A percentile compares a stretch with the other conserved stretches of the same genome.
Evolutionary conservation across 352 stramenopile genomes (phyloP).

Genomic region (Sclerospora graminicola): DNA sequence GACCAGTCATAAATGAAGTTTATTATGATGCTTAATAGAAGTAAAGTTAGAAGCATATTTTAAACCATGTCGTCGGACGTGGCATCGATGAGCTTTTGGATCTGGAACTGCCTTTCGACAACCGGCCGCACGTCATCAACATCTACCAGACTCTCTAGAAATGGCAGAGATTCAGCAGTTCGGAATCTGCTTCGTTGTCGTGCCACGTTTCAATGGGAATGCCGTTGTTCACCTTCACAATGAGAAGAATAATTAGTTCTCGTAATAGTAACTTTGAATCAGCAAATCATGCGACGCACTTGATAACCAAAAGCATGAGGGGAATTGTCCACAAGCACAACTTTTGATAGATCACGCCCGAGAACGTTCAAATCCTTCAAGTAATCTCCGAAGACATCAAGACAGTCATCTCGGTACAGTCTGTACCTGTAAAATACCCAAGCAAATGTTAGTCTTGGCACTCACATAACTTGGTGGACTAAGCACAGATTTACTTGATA

Average conservation of each 20-base stretch:
- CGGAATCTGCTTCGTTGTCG: slow-evolving; percentile 92
- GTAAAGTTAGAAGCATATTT: background rate
- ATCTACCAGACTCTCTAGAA: slow-evolving; percentile 86
- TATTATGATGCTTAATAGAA: too few relatives aligned
- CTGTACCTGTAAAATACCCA: slow-evolving; percentile 58
- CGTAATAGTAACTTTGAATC: background rate
- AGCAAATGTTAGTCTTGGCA: slow-evolving; percentile 4
- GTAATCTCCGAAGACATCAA: slow-evolving; percentile 96
- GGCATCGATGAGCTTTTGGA: slow-evolving; percentile 83
- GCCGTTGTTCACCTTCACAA: slow-evolving; percentile 87
- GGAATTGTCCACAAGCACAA: slow-evolving; percentile 96
- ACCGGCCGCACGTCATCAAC: slow-evolving; percentile 85
- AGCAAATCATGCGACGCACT: slow-evolving; percentile 13
- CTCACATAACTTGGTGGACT: background rate
- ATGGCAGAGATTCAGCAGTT: slow-evolving; percentile 95
- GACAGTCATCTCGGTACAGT: slow-evolving; percentile 92
- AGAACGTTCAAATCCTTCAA: slow-evolving; percentile 98
- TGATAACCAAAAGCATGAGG: slow-evolving; percentile 98
- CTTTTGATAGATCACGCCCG: slow-evolving; percentile 84
- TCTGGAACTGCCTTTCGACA: slow-evolving; percentile 87
- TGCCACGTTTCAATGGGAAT: slow-evolving; percentile 99
- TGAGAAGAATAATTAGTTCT: background rate
- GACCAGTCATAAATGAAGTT: slow-evolving; percentile 3
- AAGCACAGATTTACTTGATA: slow-evolving; percentile 58
- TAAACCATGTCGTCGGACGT: slow-evolving; percentile 45